phyloP scores from a whole-genome alignment of 192 early-diverging fungal genomes.

The Ambispora gerdemannii region DNA sequence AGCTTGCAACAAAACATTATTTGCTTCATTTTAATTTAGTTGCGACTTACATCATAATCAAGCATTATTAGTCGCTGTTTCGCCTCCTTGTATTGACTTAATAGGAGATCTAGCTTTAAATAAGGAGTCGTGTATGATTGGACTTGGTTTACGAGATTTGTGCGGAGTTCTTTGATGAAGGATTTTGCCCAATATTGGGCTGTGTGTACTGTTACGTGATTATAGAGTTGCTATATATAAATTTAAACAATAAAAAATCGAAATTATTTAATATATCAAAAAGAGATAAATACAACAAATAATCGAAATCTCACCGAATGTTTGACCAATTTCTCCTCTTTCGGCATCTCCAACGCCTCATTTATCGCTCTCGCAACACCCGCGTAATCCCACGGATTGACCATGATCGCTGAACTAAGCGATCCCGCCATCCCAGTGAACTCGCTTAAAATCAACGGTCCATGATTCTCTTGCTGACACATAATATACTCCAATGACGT shows the following conservation, averaged over 20 bases:
- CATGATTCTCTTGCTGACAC: slow-evolving; percentile 82
- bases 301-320: slow-evolving; percentile 49
- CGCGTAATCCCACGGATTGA: slow-evolving; percentile 85
- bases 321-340: slow-evolving; percentile 61
- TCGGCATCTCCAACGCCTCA: slow-evolving; percentile 62
- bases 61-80: slow-evolving; percentile 84
- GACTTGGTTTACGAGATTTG: slow-evolving; percentile 42
- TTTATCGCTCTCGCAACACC: slow-evolving; percentile 78
- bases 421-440: slow-evolving; percentile 93
- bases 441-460: slow-evolving; percentile 89
- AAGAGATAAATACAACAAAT: background rate
- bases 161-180: slow-evolving; percentile 74
- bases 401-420: slow-evolving; percentile 73
- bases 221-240: slow-evolving; percentile 58
- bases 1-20: no score
- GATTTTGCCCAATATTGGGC: slow-evolving; percentile 83
- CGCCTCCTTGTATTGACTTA: slow-evolving; percentile 51
- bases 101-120: slow-evolving; percentile 37
- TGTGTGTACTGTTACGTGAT: slow-evolving; percentile 77
- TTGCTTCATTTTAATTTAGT: no score
- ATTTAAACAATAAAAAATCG: background rate
- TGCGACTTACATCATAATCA: slow-evolving; percentile 79
- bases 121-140: slow-evolving; percentile 48
- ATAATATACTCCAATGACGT: slow-evolving; percentile 91
- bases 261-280: background rate